phyloP scores from a whole-genome alignment of 202 grass and related monocot species.

The Digitaria exilis region DNA sequence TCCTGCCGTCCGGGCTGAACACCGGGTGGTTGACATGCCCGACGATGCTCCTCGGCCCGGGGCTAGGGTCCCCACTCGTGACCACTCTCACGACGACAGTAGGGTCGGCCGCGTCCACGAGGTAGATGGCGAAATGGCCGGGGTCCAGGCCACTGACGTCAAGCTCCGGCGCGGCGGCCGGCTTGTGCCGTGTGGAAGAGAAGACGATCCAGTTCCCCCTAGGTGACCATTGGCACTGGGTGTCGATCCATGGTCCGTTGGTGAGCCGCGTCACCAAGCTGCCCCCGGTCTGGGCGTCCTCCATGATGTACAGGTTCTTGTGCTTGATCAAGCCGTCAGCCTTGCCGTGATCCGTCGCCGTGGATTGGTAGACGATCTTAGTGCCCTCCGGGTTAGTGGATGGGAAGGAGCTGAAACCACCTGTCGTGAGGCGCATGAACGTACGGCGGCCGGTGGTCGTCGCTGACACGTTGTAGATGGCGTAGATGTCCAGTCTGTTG shows the following conservation, averaged over 20 bases:
- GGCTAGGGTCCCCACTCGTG: no score
- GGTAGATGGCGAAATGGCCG: conserved; percentile 35
- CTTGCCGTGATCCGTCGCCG: not conserved
- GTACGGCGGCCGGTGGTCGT: fast-evolving
- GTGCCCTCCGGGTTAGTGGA: conserved; percentile 18
- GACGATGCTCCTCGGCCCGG: no score
- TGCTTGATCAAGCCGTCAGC: no score
- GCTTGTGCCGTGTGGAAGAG: conserved; percentile 48
- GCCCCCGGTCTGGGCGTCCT: conserved; percentile 4
- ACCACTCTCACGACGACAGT: not conserved
- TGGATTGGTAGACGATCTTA: conserved; percentile 46
- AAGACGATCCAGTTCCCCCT: conserved; percentile 50
- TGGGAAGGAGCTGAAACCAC: not conserved
- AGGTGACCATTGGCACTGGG: conserved; percentile 51
- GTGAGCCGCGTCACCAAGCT: conserved; percentile 37
- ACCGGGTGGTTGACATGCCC: no score
- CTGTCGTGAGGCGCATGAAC: not conserved
- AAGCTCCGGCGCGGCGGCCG: not conserved
- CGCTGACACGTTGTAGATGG: conserved; percentile 23
- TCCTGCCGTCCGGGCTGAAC: no score
- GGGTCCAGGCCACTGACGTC: conserved; percentile 34
- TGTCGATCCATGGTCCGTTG: conserved; percentile 24
- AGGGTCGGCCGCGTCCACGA: not conserved
- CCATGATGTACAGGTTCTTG: conserved; percentile 56
- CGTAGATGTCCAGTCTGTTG: conserved; percentile 17